These are phyloP conservation scores for Cordyceps javanica DNA, from an alignment of 2,329 filamentous ascomycete species.

Conservation along the genomic window DNA sequence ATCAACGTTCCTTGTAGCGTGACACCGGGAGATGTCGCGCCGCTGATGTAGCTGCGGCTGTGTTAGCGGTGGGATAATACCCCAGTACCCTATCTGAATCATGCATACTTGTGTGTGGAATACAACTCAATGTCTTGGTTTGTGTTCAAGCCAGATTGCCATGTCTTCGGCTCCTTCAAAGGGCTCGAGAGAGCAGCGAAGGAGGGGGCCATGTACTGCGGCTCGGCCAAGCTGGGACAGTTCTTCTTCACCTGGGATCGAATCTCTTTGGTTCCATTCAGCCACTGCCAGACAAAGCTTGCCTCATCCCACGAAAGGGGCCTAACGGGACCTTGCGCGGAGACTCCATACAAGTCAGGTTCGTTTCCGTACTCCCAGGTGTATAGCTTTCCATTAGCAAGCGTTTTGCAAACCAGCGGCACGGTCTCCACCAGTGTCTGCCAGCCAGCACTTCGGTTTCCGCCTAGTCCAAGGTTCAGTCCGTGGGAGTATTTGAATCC, in stretches of 20 bases:
- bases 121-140: constrained; percentile 43
- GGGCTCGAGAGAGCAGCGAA: constrained; percentile 48
- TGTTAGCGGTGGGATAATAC: constrained; percentile 1
- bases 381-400: constrained; percentile 44
- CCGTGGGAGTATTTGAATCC: constrained; percentile 53
- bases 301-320: constrained; percentile 47
- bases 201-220: constrained; percentile 46
- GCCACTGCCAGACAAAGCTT: constrained; percentile 52
- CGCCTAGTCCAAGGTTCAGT: constrained; percentile 51
- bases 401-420: constrained; percentile 49
- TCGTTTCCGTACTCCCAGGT: constrained; percentile 52
- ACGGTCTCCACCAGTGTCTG: constrained; percentile 48
- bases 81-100: not conserved
- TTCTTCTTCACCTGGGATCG: constrained; percentile 34
- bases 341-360: constrained; percentile 48
- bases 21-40: constrained; percentile 52
- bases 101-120: not conserved
- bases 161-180: constrained; percentile 44
- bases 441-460: constrained; percentile 45
- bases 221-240: constrained; percentile 43
- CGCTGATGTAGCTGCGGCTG: constrained; percentile 51
- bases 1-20: constrained; percentile 57
- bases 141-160: constrained; percentile 45
- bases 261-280: constrained; percentile 47
- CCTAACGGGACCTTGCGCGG: constrained; percentile 45